These are phyloP conservation scores for Psilocybe cubensis DNA, from an alignment of 768 basidiomycete genomes.

Conservation along the genomic window DNA sequence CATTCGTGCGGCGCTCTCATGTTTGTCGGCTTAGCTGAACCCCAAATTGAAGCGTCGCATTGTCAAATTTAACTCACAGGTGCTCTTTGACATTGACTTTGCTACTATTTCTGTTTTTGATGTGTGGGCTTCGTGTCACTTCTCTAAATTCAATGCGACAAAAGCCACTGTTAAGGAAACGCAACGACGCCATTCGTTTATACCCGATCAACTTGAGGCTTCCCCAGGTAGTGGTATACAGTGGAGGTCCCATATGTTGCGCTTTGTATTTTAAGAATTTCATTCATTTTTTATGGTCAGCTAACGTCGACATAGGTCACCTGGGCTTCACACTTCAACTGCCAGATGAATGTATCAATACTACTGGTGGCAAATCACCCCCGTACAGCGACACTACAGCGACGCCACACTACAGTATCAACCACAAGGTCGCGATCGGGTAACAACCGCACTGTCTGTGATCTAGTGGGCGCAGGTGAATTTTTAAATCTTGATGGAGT, in stretches of 20 bases:
- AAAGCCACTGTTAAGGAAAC: background rate
- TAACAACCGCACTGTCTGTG: background rate
- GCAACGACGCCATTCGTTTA: background rate
- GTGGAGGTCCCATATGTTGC: background rate
- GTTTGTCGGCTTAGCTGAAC: no score
- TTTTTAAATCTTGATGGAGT: background rate
- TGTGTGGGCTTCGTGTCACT: no score
- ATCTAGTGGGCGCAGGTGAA: background rate
- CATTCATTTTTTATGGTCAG: background rate
- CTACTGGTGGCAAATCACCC: background rate
- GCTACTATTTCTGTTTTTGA: no score
- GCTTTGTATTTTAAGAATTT: background rate
- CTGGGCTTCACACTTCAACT: background rate
- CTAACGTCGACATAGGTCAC: background rate
- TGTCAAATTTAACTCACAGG: no score
- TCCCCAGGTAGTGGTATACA: background rate
- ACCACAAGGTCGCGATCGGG: no score
- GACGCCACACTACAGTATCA: no score
- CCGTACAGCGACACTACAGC: no score
- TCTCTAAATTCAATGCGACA: background rate
- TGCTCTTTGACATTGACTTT: no score
- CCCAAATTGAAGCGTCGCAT: no score
- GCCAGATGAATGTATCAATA: background rate
- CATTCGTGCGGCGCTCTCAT: no score
- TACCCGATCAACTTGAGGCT: conserved; percentile 11